Evolutionary conservation across 2,329 filamentous ascomycete species (phyloP).

Genomic region (Didymella segeticola): DNA sequence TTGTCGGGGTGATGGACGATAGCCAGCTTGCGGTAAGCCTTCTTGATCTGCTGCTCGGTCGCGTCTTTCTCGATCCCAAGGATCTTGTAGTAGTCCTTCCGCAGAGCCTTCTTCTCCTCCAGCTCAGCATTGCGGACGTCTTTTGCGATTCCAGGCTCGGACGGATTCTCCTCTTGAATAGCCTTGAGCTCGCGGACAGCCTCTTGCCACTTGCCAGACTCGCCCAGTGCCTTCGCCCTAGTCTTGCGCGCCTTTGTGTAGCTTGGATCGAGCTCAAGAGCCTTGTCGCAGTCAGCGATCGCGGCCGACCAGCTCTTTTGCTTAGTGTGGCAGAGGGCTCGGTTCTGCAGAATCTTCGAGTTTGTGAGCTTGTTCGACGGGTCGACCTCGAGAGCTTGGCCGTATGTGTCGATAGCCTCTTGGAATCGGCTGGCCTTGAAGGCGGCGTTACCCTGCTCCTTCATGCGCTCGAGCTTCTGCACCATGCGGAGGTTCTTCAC

Average conservation of each 20-base stretch:
- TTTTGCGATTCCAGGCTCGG: slow-evolving; percentile 79
- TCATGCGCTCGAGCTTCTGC: slow-evolving; percentile 90
- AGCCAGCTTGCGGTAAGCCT: slow-evolving; percentile 93
- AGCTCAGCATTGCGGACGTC: slow-evolving; percentile 91
- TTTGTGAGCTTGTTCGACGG: slow-evolving; percentile 90
- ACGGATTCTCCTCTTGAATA: slow-evolving; percentile 81
- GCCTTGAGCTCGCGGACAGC: slow-evolving; percentile 88
- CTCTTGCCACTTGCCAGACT: slow-evolving; percentile 89
- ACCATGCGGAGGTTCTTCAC: slow-evolving; percentile 88
- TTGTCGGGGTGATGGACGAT: slow-evolving; percentile 97
- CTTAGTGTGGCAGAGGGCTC: slow-evolving; percentile 82
- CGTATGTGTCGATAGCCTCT: slow-evolving; percentile 83
- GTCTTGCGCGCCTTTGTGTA: slow-evolving; percentile 94
- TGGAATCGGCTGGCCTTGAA: slow-evolving; percentile 87
- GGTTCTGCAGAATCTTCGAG: slow-evolving; percentile 92
- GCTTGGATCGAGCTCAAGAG: slow-evolving; percentile 78
- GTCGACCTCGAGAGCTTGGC: slow-evolving; percentile 82
- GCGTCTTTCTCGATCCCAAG: slow-evolving; percentile 87
- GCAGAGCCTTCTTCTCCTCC: slow-evolving; percentile 95
- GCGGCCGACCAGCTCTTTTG: slow-evolving; percentile 84
- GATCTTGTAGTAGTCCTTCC: slow-evolving; percentile 99
- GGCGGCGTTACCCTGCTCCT: slow-evolving; percentile 87
- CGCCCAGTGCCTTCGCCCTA: slow-evolving; percentile 86
- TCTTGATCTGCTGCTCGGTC: slow-evolving; percentile 86
- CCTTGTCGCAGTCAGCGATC: slow-evolving; percentile 84